Evolutionary conservation across 805 yeast genomes (phyloP).

Genomic region (Metschnikowia picachoensis): DNA sequence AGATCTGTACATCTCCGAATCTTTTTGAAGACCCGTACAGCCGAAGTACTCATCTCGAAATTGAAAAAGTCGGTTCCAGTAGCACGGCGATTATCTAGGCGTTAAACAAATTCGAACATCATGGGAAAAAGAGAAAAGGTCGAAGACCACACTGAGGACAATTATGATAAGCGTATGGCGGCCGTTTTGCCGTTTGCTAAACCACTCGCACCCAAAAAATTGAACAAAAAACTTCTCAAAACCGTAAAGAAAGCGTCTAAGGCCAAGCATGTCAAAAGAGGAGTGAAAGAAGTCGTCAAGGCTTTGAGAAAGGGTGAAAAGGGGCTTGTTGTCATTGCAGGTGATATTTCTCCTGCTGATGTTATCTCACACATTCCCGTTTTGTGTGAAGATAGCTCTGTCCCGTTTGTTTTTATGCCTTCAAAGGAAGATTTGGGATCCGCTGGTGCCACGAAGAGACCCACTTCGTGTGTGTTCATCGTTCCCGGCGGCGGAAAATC

Average conservation of each 20-base stretch:
- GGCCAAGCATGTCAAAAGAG: slow-evolving; percentile 97
- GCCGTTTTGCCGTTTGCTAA: slow-evolving; percentile 89
- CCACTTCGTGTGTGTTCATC: slow-evolving; percentile 95
- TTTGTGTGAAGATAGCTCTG: slow-evolving; percentile 88
- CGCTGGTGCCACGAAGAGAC: slow-evolving; percentile 99
- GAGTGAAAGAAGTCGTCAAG: slow-evolving; percentile 98
- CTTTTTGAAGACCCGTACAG: slow-evolving; percentile 6
- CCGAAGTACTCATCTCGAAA: slow-evolving; percentile 5
- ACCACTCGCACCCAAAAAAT: slow-evolving; percentile 93
- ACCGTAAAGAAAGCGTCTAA: slow-evolving; percentile 97
- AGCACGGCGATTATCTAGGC: background rate
- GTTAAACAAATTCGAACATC: background rate
- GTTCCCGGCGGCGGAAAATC: slow-evolving; percentile 93
- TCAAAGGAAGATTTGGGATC: slow-evolving; percentile 97
- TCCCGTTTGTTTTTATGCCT: slow-evolving; percentile 91
- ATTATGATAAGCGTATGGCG: slow-evolving; percentile 88
- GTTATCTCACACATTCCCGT: slow-evolving; percentile 97
- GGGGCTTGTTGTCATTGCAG: slow-evolving; percentile 94
- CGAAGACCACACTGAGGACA: slow-evolving; percentile 53
- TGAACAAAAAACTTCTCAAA: slow-evolving; percentile 92
- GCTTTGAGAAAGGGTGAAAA: slow-evolving; percentile 97
- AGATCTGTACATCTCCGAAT: background rate
- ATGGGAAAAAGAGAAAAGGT: slow-evolving; percentile 46
- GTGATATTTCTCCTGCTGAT: slow-evolving; percentile 96
- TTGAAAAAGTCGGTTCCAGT: background rate